Conservation (phyloP, 371 early-diverging fungal species). For the Mortierella sp. region DNA sequence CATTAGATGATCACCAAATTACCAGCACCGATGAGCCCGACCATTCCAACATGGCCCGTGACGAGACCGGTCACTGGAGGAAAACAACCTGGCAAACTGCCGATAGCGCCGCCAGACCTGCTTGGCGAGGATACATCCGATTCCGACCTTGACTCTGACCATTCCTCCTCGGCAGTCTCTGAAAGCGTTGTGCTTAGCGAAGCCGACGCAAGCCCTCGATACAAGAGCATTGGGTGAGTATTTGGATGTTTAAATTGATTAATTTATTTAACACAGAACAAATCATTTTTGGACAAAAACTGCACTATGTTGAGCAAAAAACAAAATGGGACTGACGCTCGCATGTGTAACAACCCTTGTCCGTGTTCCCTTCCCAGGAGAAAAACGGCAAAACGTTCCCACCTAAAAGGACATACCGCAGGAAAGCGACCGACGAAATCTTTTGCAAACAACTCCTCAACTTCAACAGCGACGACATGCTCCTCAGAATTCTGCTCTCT, state of each 20-base stretch:
- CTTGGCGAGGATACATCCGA: conserved; percentile 32
- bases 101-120: conserved; percentile 20
- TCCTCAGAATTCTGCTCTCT: conserved; percentile 7
- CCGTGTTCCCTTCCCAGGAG: neutral
- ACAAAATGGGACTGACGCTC: too few species aligned
- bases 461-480: neutral
- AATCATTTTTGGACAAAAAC: too few species aligned
- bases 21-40: conserved; percentile 24
- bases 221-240: conserved; percentile 33
- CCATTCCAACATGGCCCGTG: conserved; percentile 21
- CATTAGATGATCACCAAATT: conserved; percentile 28
- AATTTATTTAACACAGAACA: neutral
- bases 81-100: conserved; percentile 35
- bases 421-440: conserved; percentile 11
- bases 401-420: neutral
- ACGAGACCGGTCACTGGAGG: conserved; percentile 27
- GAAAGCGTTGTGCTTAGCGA: conserved; percentile 22
- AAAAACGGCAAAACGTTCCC: conserved; percentile 24
- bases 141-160: conserved; percentile 28
- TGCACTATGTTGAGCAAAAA: too few species aligned
- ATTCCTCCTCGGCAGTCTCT: conserved; percentile 13
- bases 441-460: conserved; percentile 9
- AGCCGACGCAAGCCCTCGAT: conserved; percentile 3
- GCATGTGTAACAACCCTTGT: too few species aligned
- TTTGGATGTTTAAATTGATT: neutral